phyloP scores from a whole-genome alignment of 352 stramenopile species.

The Hyaloperonospora arabidopsidis region DNA sequence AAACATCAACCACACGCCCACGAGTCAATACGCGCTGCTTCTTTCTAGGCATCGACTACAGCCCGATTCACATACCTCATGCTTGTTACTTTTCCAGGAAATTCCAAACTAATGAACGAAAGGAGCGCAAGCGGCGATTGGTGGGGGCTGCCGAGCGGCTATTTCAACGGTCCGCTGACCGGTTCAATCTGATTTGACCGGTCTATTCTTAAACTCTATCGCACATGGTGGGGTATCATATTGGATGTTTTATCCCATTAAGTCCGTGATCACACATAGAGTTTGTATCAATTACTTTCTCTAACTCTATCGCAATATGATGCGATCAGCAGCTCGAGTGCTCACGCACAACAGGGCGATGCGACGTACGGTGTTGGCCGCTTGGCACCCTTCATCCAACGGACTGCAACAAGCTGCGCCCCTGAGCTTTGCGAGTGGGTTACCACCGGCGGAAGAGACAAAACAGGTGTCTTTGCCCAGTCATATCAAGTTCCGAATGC shows the following conservation, averaged over 20 bases:
- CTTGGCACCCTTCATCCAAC: no score
- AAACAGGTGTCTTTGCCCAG: constrained; percentile 33
- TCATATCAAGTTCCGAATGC: constrained; percentile 86
- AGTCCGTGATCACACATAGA: no score
- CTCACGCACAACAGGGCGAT: no score
- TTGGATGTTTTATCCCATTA: no score
- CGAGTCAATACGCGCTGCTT: no score
- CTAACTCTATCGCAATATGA: no score
- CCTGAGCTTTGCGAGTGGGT: neutral
- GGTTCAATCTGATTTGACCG: constrained; percentile 12
- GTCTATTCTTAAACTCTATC: constrained; percentile 1
- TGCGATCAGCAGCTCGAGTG: no score
- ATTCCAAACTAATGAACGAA: neutral
- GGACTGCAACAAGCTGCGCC: no score
- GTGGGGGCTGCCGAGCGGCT: constrained; percentile 11
- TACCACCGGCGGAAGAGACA: constrained; percentile 3
- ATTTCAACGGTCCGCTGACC: constrained; percentile 8
- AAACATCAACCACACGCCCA: no score
- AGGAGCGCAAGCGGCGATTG: constrained; percentile 18
- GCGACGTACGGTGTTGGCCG: no score
- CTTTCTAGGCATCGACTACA: neutral
- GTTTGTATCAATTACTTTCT: no score
- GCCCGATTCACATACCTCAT: constrained; percentile 36
- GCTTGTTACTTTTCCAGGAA: constrained; percentile 34
- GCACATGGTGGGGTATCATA: no score